phyloP scores from a whole-genome alignment of 768 basidiomycete genomes.

The Kwoniella bestiolae region DNA sequence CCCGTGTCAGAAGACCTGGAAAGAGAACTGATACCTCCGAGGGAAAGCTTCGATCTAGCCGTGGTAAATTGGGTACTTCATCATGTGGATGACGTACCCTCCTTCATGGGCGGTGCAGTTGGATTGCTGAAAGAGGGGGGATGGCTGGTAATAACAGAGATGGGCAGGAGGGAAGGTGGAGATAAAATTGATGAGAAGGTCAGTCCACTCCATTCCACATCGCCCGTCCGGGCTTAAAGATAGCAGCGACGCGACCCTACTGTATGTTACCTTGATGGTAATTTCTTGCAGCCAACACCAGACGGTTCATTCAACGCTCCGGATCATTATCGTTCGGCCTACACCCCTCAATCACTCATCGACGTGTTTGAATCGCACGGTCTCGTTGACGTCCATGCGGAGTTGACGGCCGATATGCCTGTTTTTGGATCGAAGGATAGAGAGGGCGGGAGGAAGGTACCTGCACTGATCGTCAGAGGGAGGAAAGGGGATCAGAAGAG shows the following conservation, averaged over 20 bases:
- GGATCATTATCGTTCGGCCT: not conserved
- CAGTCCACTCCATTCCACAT: not conserved
- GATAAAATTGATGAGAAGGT: slow-evolving; percentile 6
- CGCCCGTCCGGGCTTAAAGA: too few species aligned
- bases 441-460: not conserved
- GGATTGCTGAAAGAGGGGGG: slow-evolving; percentile 35
- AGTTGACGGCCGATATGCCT: not conserved
- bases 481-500: not conserved
- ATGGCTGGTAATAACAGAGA: slow-evolving; percentile 44
- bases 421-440: not conserved
- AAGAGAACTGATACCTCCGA: slow-evolving; percentile 26
- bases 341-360: not conserved
- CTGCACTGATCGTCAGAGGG: not conserved
- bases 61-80: slow-evolving; percentile 43
- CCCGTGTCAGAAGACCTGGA: slow-evolving; percentile 22
- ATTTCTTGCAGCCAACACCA: not conserved
- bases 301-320: not conserved
- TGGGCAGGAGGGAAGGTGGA: slow-evolving; percentile 27
- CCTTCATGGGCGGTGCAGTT: slow-evolving; percentile 29
- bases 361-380: not conserved
- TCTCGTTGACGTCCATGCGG: not conserved
- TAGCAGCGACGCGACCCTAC: too few species aligned
- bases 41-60: slow-evolving; percentile 30
- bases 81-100: slow-evolving; percentile 38
- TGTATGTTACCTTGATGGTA: too few species aligned